These are phyloP conservation scores for Aspergillus fischeri DNA, from an alignment of 2,329 filamentous ascomycete genomes.

Conservation along the genomic window DNA sequence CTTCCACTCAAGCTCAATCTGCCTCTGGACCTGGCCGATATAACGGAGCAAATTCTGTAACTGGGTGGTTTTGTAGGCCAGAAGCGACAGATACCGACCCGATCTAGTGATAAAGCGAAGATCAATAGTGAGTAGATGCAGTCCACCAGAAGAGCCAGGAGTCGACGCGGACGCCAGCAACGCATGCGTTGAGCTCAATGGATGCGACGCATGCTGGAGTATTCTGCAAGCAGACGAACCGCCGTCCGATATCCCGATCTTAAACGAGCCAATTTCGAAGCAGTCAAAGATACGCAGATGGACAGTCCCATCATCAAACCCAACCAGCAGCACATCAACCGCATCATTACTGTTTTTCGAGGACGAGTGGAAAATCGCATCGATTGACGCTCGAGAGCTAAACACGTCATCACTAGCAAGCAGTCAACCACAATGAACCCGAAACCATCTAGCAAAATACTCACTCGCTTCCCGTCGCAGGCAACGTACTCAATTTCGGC, in stretches of 20 bases:
- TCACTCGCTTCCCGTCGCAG: slow-evolving; percentile 59
- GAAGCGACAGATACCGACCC: slow-evolving; percentile 74
- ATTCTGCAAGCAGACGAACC: slow-evolving; percentile 38
- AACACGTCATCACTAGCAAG: slow-evolving; percentile 56
- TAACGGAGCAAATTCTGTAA: slow-evolving; percentile 85
- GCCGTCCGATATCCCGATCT: slow-evolving; percentile 38
- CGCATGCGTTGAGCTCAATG: slow-evolving; percentile 69
- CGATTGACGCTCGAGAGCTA: slow-evolving; percentile 64
- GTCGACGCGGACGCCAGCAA: slow-evolving; percentile 52
- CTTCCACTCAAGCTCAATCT: slow-evolving; percentile 79
- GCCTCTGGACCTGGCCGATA: slow-evolving; percentile 71
- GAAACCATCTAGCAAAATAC: slow-evolving; percentile 1
- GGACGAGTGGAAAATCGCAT: slow-evolving; percentile 63
- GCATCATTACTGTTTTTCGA: slow-evolving; percentile 64
- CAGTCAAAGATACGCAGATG: slow-evolving; percentile 83
- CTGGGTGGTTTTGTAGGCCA: slow-evolving; percentile 82
- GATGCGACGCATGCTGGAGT: slow-evolving; percentile 65
- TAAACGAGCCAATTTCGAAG: slow-evolving; percentile 66
- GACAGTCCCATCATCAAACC: slow-evolving; percentile 65
- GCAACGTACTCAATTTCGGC: slow-evolving; percentile 70
- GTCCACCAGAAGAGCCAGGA: slow-evolving; percentile 24
- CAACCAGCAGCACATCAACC: slow-evolving; percentile 75
- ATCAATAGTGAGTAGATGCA: slow-evolving; percentile 71
- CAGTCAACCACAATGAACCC: neutral
- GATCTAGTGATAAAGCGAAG: slow-evolving; percentile 73